These are phyloP conservation scores for Colletotrichum lentis DNA, from an alignment of 2,329 filamentous ascomycete species.

Conservation along the genomic window DNA sequence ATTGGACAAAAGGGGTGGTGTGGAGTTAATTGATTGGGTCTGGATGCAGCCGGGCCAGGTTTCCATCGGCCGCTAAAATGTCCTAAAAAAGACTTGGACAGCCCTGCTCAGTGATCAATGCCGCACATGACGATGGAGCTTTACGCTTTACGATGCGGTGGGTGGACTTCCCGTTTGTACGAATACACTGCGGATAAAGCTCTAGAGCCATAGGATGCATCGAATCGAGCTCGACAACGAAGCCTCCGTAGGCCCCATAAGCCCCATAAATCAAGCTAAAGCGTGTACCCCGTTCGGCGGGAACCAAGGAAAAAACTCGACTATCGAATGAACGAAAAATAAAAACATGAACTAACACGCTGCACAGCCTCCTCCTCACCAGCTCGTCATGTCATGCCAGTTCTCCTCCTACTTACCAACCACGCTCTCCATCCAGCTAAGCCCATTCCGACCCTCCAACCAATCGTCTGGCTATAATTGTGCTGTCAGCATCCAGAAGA, in stretches of 20 bases:
- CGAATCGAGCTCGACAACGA: slow-evolving; percentile 1
- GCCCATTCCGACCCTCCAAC: slow-evolving; percentile 10
- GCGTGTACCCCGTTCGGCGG: slow-evolving; percentile 9
- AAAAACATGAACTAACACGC: neutral
- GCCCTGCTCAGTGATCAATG: slow-evolving; percentile 13
- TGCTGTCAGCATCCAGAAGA: slow-evolving; percentile 5
- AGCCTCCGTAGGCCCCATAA: neutral
- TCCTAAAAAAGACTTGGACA: slow-evolving; percentile 33
- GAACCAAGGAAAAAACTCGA: slow-evolving; percentile 19
- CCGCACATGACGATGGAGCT: slow-evolving; percentile 5
- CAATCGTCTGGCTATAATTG: slow-evolving; percentile 3
- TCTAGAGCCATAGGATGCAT: neutral
- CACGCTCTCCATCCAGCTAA: slow-evolving; percentile 11
- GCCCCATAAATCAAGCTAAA: slow-evolving; percentile 11
- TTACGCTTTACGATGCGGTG: neutral
- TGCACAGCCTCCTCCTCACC: slow-evolving; percentile 24
- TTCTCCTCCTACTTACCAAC: neutral
- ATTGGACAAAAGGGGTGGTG: slow-evolving; percentile 1
- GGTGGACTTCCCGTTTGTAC: neutral
- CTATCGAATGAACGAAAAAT: neutral
- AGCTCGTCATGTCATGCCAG: neutral
- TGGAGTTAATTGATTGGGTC: slow-evolving; percentile 2
- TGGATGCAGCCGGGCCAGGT: slow-evolving; percentile 20
- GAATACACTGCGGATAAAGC: neutral
- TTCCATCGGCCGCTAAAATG: slow-evolving; percentile 22